These are phyloP conservation scores for Solanum megistacrolobum DNA, from an alignment of 257 asterid species.

Conservation along the genomic window DNA sequence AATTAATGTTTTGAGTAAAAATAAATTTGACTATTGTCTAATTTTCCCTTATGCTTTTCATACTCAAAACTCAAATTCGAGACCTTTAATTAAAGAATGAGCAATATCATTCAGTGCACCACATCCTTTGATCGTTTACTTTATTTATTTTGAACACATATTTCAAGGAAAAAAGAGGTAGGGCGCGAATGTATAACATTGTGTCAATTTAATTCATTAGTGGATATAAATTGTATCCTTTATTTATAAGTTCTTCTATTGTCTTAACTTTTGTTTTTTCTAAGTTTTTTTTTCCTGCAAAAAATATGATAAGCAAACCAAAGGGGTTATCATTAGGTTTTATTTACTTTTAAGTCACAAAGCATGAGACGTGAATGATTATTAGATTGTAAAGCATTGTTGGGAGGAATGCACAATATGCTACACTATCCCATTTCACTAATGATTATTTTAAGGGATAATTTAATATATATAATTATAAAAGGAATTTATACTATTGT, in stretches of 20 bases:
- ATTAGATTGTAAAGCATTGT: not conserved
- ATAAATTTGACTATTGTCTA: not conserved
- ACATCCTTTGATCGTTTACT: not conserved
- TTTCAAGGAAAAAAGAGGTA: not conserved
- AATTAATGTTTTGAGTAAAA: not conserved
- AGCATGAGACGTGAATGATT: not conserved
- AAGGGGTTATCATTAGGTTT: not conserved
- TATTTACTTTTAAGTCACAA: not conserved
- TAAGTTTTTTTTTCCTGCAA: not conserved
- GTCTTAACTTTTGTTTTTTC: not conserved
- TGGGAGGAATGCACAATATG: not conserved
- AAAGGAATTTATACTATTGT: not conserved
- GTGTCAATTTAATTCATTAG: not conserved
- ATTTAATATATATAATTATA: not conserved
- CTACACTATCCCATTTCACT: not conserved
- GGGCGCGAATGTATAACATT: not conserved
- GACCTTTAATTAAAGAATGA: accelerated
- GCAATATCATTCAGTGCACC: too few species aligned
- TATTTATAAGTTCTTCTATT: not conserved
- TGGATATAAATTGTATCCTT: not conserved
- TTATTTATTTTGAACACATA: not conserved
- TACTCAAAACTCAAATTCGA: not conserved
- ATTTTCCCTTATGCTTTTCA: not conserved
- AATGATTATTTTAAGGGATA: not conserved
- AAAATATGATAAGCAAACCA: not conserved